Conservation (phyloP, 306 rosid genomes). For the Cotoneaster glaucophyllus region DNA sequence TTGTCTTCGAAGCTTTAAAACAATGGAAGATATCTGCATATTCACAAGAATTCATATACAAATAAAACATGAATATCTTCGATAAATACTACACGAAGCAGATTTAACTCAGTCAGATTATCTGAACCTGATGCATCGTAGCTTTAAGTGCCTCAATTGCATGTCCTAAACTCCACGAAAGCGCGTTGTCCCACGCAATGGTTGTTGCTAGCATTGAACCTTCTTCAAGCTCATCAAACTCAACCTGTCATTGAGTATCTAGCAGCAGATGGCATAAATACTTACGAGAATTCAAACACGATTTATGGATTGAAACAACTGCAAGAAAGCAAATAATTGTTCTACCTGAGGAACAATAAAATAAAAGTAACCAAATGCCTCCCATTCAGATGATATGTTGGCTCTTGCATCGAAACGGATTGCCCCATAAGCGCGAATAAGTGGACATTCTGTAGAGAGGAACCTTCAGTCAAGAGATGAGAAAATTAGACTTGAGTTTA, state of each 20-base stretch:
- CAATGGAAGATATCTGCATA: slow-evolving; percentile 60
- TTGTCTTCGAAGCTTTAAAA: slow-evolving; percentile 46
- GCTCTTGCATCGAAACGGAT: slow-evolving; percentile 73
- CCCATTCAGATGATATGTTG: slow-evolving; percentile 73
- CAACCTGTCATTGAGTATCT: slow-evolving; percentile 82
- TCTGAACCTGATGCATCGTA: slow-evolving; percentile 57
- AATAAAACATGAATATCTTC: background rate
- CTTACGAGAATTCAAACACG: slow-evolving; percentile 17
- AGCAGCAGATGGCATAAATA: slow-evolving; percentile 54
- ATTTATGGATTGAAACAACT: slow-evolving; percentile 16
- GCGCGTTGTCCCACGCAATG: slow-evolving; percentile 83
- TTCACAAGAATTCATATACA: slow-evolving; percentile 8
- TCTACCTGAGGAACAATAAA: slow-evolving; percentile 92
- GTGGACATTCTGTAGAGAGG: slow-evolving; percentile 72
- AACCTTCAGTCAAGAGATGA: slow-evolving; percentile 43
- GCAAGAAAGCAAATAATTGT: slow-evolving; percentile 23
- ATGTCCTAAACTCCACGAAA: slow-evolving; percentile 61
- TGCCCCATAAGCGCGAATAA: slow-evolving; percentile 84
- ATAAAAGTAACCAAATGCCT: slow-evolving; percentile 80
- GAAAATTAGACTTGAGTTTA: background rate
- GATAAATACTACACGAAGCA: background rate
- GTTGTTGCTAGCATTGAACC: slow-evolving; percentile 74
- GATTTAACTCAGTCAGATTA: background rate
- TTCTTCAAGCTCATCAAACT: slow-evolving; percentile 83
- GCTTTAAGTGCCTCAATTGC: slow-evolving; percentile 61